Conservation (phyloP, 371 early-diverging fungal species). For the Mortierella sp. region DNA sequence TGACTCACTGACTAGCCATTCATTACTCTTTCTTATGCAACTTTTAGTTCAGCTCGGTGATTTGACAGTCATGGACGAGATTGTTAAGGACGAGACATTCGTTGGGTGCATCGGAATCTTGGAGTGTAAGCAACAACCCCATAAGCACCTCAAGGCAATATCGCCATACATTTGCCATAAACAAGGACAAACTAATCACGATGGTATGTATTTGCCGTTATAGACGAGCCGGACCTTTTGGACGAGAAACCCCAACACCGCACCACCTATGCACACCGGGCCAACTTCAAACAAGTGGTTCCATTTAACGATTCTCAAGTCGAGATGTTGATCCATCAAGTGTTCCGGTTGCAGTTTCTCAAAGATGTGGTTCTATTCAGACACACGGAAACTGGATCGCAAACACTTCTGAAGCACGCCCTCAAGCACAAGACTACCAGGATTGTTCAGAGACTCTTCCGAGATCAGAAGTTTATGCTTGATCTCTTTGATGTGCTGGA, state of each 20-base stretch:
- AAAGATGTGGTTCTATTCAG: not conserved
- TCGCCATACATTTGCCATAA: not conserved
- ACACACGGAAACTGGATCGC: not conserved
- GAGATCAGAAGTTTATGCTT: not conserved
- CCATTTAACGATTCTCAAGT: not conserved
- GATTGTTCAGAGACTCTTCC: not conserved
- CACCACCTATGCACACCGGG: not conserved
- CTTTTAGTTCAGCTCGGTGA: not conserved
- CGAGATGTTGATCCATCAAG: not conserved
- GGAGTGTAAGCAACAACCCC: slow-evolving; percentile 12
- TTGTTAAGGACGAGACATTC: not conserved
- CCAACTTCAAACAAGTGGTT: not conserved
- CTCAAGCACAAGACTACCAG: not conserved
- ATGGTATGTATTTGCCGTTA: not conserved
- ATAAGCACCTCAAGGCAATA: too few species aligned
- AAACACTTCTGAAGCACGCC: not conserved
- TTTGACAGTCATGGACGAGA: not conserved
- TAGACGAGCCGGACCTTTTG: not conserved
- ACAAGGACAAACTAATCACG: not conserved
- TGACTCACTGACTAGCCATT: too few species aligned
- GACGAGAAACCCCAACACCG: not conserved
- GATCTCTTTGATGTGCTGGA: not conserved
- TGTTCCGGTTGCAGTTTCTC: slow-evolving; percentile 2
- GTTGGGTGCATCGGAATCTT: not conserved
- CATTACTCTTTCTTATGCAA: not conserved